Evolutionary conservation across 495 filamentous ascomycete species (phyloP), one percentile per base, ranked within the genome.

Genomic region (Aspergillus carlsbadensis): DNA sequence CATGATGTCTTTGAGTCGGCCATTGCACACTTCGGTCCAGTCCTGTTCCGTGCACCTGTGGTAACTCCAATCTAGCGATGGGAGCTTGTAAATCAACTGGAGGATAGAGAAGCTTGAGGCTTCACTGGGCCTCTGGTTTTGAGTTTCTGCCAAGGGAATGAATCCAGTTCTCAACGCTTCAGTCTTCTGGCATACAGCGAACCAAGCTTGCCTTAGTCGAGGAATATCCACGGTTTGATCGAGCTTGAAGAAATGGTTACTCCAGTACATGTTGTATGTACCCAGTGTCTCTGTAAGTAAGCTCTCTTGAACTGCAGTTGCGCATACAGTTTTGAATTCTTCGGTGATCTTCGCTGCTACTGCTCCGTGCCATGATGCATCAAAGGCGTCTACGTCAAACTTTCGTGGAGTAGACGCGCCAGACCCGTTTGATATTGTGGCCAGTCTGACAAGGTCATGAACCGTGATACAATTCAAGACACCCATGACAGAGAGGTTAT

Each of bases 131-230:
- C 35, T 39, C 2, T 20, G 18, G 13, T 37, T 54, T 4, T 34
- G 15, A 18, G 55, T 21, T n/a, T 68, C 61, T 7, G 67, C 70
- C 8, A 63, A 49, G 6, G 69, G 67, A 29, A 81, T 58, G 62
- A 95, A 94, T 1, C 70, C 73, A 6, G 87, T 91, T 11, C 88
- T 79, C 18, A 93, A 73, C 15, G 91, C 88, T 10, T 88, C 83
- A 2, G 79, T 82, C 3, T 71, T 64, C 2, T 74, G 62, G 35
- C 86, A 72, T 10, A 89, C 84, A 0, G 60, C 65, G n/a, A 70
- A 61, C 81, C 86, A 89, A 3, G 90, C 86, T 13, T 62, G 52
- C 48, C 77, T 77, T 3, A 92, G 71, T 18, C 68, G 75, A 1
- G 63, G 29, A 1, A 86, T 21, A 62, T 92, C 80, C 2, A 83